phyloP scores from a whole-genome alignment of 257 asterid genomes.

The Salvia hispanica region DNA sequence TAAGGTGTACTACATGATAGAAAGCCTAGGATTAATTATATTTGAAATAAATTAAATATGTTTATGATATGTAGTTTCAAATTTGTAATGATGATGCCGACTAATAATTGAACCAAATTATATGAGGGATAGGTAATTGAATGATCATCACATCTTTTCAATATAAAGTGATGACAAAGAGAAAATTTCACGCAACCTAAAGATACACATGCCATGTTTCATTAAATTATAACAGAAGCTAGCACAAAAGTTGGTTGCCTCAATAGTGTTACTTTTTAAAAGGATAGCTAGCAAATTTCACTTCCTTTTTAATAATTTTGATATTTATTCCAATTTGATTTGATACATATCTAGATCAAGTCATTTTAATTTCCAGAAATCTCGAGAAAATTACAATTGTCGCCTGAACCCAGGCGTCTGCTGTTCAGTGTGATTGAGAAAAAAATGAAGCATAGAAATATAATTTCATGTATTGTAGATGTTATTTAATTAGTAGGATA shows the following conservation, averaged over 20 bases:
- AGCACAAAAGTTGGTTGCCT: constrained; percentile 21
- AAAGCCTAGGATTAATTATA: too few relatives aligned
- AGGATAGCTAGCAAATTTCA: background rate
- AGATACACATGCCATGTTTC: constrained; percentile 36
- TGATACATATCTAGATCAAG: background rate
- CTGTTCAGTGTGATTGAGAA: background rate
- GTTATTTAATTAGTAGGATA: too few relatives aligned
- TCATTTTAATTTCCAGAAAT: background rate
- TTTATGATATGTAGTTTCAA: too few relatives aligned
- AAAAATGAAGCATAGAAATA: too few relatives aligned
- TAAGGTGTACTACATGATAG: too few relatives aligned
- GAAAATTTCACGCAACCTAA: constrained; percentile 30
- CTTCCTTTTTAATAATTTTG: background rate
- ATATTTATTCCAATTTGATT: background rate
- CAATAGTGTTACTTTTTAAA: constrained; percentile 20
- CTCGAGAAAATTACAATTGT: background rate
- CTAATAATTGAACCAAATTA: constrained; percentile 9
- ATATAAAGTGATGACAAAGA: constrained; percentile 33
- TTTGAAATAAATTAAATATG: too few relatives aligned
- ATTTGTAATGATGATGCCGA: background rate
- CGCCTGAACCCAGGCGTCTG: too few relatives aligned
- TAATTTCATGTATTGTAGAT: too few relatives aligned
- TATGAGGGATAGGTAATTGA: background rate
- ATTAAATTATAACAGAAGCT: constrained; percentile 21
- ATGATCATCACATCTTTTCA: constrained; percentile 21